Conservation (phyloP, 2,329 filamentous ascomycete genomes). For the Didymella glomerata region DNA sequence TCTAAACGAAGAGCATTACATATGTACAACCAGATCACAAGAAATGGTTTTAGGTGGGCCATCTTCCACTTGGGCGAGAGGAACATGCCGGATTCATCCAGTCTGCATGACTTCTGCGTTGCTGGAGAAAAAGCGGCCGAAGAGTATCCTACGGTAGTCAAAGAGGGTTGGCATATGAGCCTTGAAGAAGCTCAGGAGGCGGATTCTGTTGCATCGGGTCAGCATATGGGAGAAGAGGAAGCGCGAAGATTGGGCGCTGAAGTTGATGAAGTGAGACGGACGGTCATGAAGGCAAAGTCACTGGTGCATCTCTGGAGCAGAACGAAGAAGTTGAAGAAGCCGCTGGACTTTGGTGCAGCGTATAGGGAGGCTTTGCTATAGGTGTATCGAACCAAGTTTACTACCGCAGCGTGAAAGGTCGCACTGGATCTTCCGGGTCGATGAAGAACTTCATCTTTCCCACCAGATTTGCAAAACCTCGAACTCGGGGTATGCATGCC, state of each 20-base stretch:
- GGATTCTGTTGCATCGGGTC: too few relatives aligned
- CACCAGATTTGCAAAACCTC: slow-evolving; percentile 21
- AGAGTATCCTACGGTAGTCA: background rate
- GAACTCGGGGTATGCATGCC: slow-evolving; percentile 20
- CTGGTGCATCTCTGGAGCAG: background rate
- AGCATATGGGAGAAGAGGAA: background rate
- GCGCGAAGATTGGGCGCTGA: background rate
- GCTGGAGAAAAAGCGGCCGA: background rate
- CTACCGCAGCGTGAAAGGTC: slow-evolving; percentile 13
- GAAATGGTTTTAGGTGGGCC: too few relatives aligned
- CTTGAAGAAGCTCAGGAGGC: background rate
- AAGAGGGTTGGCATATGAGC: background rate
- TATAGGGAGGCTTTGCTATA: too few relatives aligned
- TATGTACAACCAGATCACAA: too few relatives aligned
- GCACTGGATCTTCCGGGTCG: slow-evolving; percentile 15
- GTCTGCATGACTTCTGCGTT: background rate
- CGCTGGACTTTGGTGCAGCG: background rate
- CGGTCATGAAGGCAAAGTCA: background rate
- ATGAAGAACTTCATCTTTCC: slow-evolving; percentile 23
- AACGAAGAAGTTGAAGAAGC: background rate
- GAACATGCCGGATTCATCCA: background rate
- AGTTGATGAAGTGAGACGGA: background rate
- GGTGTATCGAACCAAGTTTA: too few relatives aligned
- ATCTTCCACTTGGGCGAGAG: background rate
- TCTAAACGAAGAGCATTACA: background rate